Conservation (phyloP, 1,139 yeast species). For the Suhomyces yuchorum region DNA sequence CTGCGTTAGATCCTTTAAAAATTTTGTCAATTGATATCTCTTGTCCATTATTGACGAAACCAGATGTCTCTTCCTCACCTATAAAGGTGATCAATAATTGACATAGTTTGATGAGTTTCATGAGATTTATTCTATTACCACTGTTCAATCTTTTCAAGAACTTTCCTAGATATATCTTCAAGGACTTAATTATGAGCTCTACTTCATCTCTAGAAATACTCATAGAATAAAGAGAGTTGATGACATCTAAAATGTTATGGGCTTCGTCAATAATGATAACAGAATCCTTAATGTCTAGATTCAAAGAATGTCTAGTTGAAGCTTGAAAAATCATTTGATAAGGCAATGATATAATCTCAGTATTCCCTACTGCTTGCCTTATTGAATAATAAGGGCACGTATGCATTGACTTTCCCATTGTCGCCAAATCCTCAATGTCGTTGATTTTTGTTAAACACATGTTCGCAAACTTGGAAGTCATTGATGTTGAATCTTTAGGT, state of each 20-base stretch:
- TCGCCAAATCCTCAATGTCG: conserved; percentile 81
- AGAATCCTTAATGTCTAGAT: conserved; percentile 60
- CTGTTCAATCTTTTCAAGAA: conserved; percentile 67
- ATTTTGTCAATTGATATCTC: conserved; percentile 55
- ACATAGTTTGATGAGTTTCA: conserved; percentile 64
- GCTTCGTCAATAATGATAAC: conserved; percentile 90
- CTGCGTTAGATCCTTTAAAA: conserved; percentile 61
- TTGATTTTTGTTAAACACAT: conserved; percentile 59
- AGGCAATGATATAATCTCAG: conserved; percentile 83
- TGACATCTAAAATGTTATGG: conserved; percentile 81
- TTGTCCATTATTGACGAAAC: conserved; percentile 50
- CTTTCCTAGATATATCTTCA: conserved; percentile 58
- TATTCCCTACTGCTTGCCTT: conserved; percentile 53
- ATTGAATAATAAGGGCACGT: conserved; percentile 85
- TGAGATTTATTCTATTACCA: conserved; percentile 71
- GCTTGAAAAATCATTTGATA: conserved; percentile 76
- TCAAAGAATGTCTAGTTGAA: conserved; percentile 61
- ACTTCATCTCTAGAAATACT: conserved; percentile 56
- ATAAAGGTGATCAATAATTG: conserved; percentile 53
- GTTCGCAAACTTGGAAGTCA: conserved; percentile 57
- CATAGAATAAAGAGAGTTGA: conserved; percentile 69
- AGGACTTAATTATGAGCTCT: conserved; percentile 40
- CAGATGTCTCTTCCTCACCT: conserved; percentile 23
- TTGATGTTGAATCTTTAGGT: conserved; percentile 35
- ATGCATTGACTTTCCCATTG: conserved; percentile 56